Evolutionary conservation across 1,139 yeast genomes (phyloP).

Genomic region (Candida smagusa): DNA sequence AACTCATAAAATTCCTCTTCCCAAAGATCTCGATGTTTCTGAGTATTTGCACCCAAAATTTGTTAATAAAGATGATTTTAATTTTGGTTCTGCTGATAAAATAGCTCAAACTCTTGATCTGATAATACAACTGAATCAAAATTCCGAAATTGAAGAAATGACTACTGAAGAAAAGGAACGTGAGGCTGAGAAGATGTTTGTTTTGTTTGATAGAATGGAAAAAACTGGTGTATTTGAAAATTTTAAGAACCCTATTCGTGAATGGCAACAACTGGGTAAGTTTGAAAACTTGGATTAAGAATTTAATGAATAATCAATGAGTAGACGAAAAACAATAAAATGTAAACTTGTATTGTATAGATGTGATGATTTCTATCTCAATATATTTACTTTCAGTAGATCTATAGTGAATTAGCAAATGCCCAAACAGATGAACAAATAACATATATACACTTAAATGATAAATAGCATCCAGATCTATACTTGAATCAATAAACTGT

Average conservation of each 20-base stretch:
- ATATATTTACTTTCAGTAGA: background rate
- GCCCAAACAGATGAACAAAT: no score
- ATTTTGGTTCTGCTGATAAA: constrained; percentile 7
- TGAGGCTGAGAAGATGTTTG: constrained; percentile 52
- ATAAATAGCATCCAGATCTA: no score
- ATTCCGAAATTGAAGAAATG: constrained; percentile 17
- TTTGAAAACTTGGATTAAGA: constrained; percentile 20
- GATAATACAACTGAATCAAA: constrained; percentile 4
- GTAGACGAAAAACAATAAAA: background rate
- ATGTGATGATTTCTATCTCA: background rate
- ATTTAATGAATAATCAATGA: constrained; percentile 1
- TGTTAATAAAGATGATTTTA: constrained; percentile 2
- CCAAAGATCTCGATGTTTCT: constrained; percentile 15
- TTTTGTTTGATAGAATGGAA: constrained; percentile 47
- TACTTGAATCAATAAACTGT: no score
- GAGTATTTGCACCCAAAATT: constrained; percentile 12
- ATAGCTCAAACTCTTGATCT: constrained; percentile 9
- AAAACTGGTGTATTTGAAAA: constrained; percentile 42
- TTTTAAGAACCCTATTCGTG: constrained; percentile 40
- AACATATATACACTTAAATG: no score
- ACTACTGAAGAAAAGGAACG: constrained; percentile 51
- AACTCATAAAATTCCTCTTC: constrained; percentile 14
- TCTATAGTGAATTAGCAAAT: no score
- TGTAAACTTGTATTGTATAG: background rate
- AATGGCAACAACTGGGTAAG: constrained; percentile 34